Evolutionary conservation across 306 rosid species (phyloP).

Genomic region (Cucurbita pepo): DNA sequence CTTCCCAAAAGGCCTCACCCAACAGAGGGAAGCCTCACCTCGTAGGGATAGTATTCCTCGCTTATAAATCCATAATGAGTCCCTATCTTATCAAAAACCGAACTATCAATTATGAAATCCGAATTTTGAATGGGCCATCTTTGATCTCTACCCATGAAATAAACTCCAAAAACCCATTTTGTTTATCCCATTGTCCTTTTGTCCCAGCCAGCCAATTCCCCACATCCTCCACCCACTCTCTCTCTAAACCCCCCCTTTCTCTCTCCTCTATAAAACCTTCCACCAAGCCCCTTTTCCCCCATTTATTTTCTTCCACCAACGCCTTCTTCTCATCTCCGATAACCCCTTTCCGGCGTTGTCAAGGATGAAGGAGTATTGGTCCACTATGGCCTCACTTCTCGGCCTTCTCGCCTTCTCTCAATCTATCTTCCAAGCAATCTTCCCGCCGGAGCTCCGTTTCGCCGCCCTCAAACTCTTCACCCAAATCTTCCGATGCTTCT

Average conservation of each 20-base stretch:
- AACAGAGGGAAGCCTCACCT: too few relatives aligned
- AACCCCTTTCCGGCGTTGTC: background rate
- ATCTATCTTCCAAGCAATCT: constrained; percentile 52
- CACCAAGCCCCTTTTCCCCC: background rate
- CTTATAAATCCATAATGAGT: too few relatives aligned
- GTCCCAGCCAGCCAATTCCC: constrained; percentile 28
- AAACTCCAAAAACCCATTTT: constrained; percentile 26
- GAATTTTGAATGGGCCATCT: constrained; percentile 13
- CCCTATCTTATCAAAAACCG: too few relatives aligned
- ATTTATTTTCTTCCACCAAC: background rate
- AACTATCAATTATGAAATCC: too few relatives aligned
- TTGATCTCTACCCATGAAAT: constrained; percentile 20
- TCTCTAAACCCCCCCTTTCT: background rate
- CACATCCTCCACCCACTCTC: constrained; percentile 10
- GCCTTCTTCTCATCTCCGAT: background rate
- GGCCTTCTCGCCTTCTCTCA: constrained; percentile 88
- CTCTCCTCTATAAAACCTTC: background rate
- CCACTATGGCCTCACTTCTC: constrained; percentile 59
- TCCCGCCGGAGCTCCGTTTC: constrained; percentile 88
- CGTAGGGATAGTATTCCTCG: too few relatives aligned
- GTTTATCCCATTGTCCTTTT: constrained; percentile 14
- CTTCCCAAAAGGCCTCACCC: too few relatives aligned
- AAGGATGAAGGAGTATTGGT: constrained; percentile 67
- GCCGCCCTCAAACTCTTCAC: constrained; percentile 40
- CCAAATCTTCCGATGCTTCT: constrained; percentile 51